Base-by-base conservation (phyloP, 495 filamentous ascomycete species). In the Xylaria scruposa region DNA sequence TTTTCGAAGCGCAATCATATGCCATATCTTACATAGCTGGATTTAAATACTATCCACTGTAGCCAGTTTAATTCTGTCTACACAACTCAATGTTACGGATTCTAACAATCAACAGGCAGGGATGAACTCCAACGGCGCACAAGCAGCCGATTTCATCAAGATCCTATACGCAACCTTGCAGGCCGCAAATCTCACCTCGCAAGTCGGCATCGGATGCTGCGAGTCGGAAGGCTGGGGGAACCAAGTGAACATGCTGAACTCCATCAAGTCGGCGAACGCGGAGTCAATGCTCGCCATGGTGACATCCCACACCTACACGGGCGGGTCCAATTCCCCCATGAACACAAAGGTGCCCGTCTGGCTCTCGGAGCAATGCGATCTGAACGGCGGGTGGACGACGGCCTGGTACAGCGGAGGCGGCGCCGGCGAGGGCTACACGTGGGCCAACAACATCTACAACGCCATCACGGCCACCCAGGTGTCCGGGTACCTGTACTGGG, bases 401-500 rank as follows among this genome's bases (percentile, higher is more conserved):
- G 69, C 78, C 6, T 90, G 87, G 85, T 86, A 86, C 77, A 36
- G 69, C 15, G 73, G 46, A 58, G 86, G 86, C 66, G 83, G 79
- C 26, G 79, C 80, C 1, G 83, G 83, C 59, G 88, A 89, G 38
- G 88, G 88, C 1, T 72, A 88, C 46, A 85, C 85, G n/a, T 89
- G 86, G 87, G 88, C 87, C 8, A 86, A 84, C 72, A 83, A 85
- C 70, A 85, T 90, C 68, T 84, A 83, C 67, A 80, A 76, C 40
- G 82, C 82, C 40, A 75, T 90, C 15, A 80, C 81, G 9, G 78
- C 71, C 67, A 79, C 74, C 46, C 85, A 86, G 70, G 69, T 83
- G 6, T 85, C 82, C 44, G 88, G 81, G 6, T 87, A 84, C 73
- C 72, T 89, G 19, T 88, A 86, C 77, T 90, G 87, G 88, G 83